A percentile compares a stretch with the other conserved stretches of the same genome.
Evolutionary conservation across 768 basidiomycete genomes (phyloP).

Genomic region (Tephrocybe sp.): DNA sequence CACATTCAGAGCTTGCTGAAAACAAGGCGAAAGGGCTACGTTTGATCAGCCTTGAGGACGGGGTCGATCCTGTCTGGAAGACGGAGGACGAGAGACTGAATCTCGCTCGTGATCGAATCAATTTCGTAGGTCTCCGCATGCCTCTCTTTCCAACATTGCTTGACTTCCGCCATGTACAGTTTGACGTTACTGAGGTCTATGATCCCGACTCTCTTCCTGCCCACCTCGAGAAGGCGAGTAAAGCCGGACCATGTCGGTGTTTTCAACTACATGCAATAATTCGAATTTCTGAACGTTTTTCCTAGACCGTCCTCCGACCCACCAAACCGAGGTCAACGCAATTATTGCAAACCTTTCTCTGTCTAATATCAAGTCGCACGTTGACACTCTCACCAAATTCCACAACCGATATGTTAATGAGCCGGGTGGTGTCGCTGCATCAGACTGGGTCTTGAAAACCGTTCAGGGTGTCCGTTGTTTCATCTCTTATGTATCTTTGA

Average conservation of each 20-base stretch:
- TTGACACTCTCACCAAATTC: slow-evolving; percentile 30
- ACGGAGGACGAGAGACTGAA: slow-evolving; percentile 30
- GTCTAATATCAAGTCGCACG: slow-evolving; percentile 26
- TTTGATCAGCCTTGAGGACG: slow-evolving; percentile 27
- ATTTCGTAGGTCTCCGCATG: slow-evolving; percentile 29
- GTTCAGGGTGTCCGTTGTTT: slow-evolving; percentile 20
- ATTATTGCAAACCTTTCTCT: slow-evolving; percentile 23
- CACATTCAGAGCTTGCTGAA: slow-evolving; percentile 20
- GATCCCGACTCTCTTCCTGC: not conserved
- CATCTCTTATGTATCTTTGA: not conserved
- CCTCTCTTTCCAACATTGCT: too few species aligned
- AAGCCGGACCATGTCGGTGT: not conserved
- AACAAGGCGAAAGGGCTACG: slow-evolving; percentile 32
- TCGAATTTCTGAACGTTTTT: not conserved
- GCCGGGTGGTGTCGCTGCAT: slow-evolving; percentile 29
- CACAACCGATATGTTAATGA: slow-evolving; percentile 34
- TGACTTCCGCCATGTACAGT: not conserved
- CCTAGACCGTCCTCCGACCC: slow-evolving; percentile 25
- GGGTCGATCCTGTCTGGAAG: slow-evolving; percentile 31
- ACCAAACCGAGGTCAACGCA: slow-evolving; percentile 21
- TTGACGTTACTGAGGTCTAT: slow-evolving; percentile 4
- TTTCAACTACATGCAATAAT: too few species aligned
- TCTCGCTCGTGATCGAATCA: slow-evolving; percentile 19
- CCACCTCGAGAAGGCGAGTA: not conserved
- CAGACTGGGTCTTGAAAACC: slow-evolving; percentile 31